Conservation (phyloP, 345 rosid genomes). For the Populus nigra region DNA sequence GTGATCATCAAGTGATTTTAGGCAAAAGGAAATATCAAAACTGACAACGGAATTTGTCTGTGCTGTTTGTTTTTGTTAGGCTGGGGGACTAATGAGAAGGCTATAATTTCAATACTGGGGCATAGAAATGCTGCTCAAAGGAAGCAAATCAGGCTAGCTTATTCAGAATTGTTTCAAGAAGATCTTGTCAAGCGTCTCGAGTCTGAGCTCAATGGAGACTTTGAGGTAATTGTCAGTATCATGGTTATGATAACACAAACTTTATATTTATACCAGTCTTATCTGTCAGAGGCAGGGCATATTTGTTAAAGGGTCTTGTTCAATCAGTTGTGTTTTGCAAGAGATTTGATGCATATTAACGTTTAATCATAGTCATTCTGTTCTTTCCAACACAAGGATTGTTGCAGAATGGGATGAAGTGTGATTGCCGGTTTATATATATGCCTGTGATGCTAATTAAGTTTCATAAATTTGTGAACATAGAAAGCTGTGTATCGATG, state of each 20-base stretch:
- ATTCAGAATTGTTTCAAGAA: conserved; percentile 39
- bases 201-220: conserved; percentile 58
- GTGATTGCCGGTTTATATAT: not conserved
- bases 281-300: too few species aligned
- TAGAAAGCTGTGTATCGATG: conserved; percentile 31
- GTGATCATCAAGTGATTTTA: not conserved
- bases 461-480: not conserved
- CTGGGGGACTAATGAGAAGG: conserved; percentile 58
- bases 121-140: conserved; percentile 56
- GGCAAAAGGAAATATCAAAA: not conserved
- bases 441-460: not conserved
- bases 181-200: conserved; percentile 60
- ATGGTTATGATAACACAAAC: not conserved
- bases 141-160: conserved; percentile 50
- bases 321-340: too few species aligned
- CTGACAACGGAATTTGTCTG: not conserved
- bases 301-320: too few species aligned
- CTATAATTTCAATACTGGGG: conserved; percentile 40
- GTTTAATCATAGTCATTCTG: too few species aligned
- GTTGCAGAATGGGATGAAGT: too few species aligned
- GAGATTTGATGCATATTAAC: too few species aligned
- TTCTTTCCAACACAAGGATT: too few species aligned
- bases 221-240: conserved; percentile 24
- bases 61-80: conserved; percentile 21
- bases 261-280: not conserved